Evolutionary conservation across 108 stramenopile genomes (phyloP).

Genomic region (Fragilariopsis cylindrus): DNA sequence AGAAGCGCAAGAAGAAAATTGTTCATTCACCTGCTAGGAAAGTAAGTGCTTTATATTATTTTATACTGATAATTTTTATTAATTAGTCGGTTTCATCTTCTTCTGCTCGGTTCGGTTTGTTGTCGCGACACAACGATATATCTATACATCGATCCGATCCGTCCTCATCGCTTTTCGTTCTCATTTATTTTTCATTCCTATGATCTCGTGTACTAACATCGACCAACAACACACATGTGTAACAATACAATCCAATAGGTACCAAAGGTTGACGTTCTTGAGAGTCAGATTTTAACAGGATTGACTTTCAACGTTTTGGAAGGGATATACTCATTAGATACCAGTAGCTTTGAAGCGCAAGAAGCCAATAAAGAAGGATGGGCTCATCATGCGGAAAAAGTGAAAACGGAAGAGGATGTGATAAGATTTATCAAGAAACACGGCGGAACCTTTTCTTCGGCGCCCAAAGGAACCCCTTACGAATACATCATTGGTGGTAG

Average conservation of each 20-base stretch:
- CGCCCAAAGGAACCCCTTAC: constrained; percentile 12
- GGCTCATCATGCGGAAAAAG: constrained; percentile 44
- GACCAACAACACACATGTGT: too few species aligned
- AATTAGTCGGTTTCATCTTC: too few species aligned
- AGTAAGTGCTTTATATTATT: too few species aligned
- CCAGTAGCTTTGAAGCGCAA: constrained; percentile 49
- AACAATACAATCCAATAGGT: not conserved
- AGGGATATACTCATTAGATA: constrained; percentile 61
- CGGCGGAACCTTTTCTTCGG: constrained; percentile 53
- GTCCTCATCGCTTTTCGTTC: too few species aligned
- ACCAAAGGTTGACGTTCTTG: constrained; percentile 15
- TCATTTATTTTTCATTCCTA: too few species aligned
- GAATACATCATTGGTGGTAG: constrained; percentile 46
- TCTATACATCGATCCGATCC: too few species aligned
- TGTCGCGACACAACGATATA: too few species aligned
- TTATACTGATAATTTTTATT: too few species aligned
- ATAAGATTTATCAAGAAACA: constrained; percentile 63
- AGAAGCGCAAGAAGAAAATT: constrained; percentile 34
- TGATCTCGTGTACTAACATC: too few species aligned
- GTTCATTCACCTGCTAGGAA: constrained; percentile 29
- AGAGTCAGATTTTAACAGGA: constrained; percentile 44
- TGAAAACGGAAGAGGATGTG: constrained; percentile 56
- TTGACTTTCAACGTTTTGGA: constrained; percentile 62
- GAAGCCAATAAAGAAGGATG: constrained; percentile 68
- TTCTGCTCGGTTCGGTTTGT: too few species aligned